Conservation (phyloP, 2,329 filamentous ascomycete species). For the Verticillium klebahnii region DNA sequence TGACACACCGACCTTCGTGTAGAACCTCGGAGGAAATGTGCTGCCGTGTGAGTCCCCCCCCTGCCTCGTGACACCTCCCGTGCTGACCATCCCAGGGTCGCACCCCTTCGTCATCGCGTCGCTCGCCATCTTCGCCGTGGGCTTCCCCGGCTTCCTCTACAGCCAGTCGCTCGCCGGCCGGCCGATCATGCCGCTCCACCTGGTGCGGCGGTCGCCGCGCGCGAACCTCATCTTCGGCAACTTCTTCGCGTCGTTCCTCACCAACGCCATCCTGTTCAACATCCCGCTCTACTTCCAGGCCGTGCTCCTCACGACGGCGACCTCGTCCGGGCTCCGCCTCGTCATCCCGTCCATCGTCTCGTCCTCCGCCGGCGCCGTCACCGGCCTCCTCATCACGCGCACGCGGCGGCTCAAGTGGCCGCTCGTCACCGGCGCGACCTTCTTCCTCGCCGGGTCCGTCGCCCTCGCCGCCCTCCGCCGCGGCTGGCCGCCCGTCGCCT, state of each 20-base stretch:
- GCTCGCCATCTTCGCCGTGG: slow-evolving; percentile 40
- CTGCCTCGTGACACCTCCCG: too few species aligned
- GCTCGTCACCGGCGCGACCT: slow-evolving; percentile 43
- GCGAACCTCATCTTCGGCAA: slow-evolving; percentile 55
- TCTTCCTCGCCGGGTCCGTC: slow-evolving; percentile 45
- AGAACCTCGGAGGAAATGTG: slow-evolving; percentile 61
- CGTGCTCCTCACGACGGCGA: slow-evolving; percentile 65
- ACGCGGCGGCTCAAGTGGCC: slow-evolving; percentile 57
- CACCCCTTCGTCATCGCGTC: slow-evolving; percentile 53
- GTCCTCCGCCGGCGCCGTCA: slow-evolving; percentile 49
- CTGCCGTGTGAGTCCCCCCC: slow-evolving; percentile 43
- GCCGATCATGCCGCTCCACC: slow-evolving; percentile 56
- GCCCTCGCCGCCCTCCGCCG: slow-evolving; percentile 45
- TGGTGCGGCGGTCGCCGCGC: slow-evolving; percentile 46
- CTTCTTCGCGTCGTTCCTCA: slow-evolving; percentile 43
- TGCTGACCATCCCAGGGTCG: slow-evolving; percentile 36
- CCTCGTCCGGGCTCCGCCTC: slow-evolving; percentile 67
- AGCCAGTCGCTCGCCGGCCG: slow-evolving; percentile 44
- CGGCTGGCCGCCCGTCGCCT: slow-evolving; percentile 45
- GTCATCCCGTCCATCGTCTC: slow-evolving; percentile 57
- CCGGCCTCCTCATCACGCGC: slow-evolving; percentile 58
- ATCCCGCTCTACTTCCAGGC: slow-evolving; percentile 73
- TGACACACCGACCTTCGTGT: background rate
- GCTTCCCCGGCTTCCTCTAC: slow-evolving; percentile 47
- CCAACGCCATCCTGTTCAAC: slow-evolving; percentile 57